A percentile compares a stretch with the other conserved stretches of the same genome.
phyloP scores from a whole-genome alignment of 345 rosid genomes.

The Odontarrhena argentea region DNA sequence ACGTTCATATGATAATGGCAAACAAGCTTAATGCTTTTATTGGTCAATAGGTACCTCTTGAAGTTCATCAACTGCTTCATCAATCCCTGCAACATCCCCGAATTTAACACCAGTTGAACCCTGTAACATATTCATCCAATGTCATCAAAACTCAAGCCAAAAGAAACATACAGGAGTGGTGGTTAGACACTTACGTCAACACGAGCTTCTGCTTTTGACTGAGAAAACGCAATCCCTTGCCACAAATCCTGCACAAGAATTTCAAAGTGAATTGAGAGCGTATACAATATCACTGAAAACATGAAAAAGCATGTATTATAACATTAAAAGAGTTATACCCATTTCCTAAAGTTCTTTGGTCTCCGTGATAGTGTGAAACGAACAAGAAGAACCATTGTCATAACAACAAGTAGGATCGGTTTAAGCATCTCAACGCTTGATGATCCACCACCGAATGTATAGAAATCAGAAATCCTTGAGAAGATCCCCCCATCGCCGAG shows the following conservation, averaged over 20 bases:
- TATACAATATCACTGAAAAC: conserved; percentile 1
- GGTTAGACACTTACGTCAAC: conserved; percentile 72
- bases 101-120: conserved; percentile 95
- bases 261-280: conserved; percentile 24
- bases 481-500: conserved; percentile 68
- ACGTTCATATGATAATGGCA: neutral
- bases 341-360: conserved; percentile 95
- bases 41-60: conserved; percentile 65
- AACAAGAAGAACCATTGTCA: conserved; percentile 84
- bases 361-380: conserved; percentile 91
- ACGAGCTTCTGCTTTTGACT: conserved; percentile 98
- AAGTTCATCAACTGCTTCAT: conserved; percentile 98
- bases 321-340: conserved; percentile 54
- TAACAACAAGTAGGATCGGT: conserved; percentile 71
- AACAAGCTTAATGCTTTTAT: conserved; percentile 1
- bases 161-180: conserved; percentile 8
- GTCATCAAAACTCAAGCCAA: conserved; percentile 32
- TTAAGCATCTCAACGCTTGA: conserved; percentile 78
- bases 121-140: conserved; percentile 45
- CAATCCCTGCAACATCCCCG: conserved; percentile 92
- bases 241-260: conserved; percentile 69
- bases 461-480: conserved; percentile 64
- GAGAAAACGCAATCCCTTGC: conserved; percentile 97
- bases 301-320: conserved; percentile 17
- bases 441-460: conserved; percentile 76